Percentiles rank a stretch among this genome's conserved stretches.
phyloP scores from a whole-genome alignment of 2,329 filamentous ascomycete species.

The Hypocreales sp. region DNA sequence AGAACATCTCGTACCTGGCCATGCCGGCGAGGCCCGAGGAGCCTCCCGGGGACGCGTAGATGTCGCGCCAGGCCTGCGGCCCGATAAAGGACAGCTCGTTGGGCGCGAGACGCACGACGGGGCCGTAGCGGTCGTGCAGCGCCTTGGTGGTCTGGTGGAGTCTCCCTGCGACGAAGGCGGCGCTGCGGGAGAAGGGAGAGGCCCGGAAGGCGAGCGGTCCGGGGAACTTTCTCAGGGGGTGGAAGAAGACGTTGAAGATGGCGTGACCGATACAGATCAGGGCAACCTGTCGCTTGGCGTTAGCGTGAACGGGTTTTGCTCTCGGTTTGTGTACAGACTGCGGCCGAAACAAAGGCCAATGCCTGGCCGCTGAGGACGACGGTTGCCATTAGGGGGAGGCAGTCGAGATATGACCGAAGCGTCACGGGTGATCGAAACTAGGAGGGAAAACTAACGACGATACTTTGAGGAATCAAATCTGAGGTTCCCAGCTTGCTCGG shows the following conservation, averaged over 20 bases:
- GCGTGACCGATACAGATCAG: no score
- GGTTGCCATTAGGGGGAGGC: no score
- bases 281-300: no score
- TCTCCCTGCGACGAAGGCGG: constrained; percentile 6
- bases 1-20: not conserved
- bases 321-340: no score
- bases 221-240: constrained; percentile 9
- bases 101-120: constrained; percentile 28
- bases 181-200: constrained; percentile 1
- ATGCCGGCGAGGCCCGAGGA: not conserved
- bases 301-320: no score
- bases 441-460: no score
- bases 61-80: constrained; percentile 21
- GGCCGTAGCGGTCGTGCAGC: constrained; percentile 24
- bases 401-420: no score
- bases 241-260: not conserved
- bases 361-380: no score
- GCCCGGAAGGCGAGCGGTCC: constrained; percentile 8
- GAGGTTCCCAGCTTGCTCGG: no score
- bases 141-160: constrained; percentile 4
- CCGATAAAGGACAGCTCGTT: constrained; percentile 28
- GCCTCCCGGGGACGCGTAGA: constrained; percentile 12
- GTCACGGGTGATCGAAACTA: no score
- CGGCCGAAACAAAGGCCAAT: no score
- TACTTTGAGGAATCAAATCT: no score